Evolutionary conservation across 2,329 filamentous ascomycete species (phyloP), one percentile per base, ranked within the genome.

Genomic region (Xylaria sp.): DNA sequence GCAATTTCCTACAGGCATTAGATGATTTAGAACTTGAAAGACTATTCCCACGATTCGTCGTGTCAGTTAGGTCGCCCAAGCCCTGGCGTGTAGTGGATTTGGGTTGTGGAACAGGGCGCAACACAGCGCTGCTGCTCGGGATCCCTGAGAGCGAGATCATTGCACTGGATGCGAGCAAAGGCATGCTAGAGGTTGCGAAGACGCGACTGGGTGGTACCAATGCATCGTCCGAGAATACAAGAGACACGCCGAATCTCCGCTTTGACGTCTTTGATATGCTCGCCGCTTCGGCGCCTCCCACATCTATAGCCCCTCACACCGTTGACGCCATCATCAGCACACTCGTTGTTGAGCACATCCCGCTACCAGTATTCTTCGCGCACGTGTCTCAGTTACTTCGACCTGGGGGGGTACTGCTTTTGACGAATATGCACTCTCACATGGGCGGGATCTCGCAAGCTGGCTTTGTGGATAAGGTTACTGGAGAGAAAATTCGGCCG

Each of bases 351-450:
- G 88, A 90, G 71, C 88, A 90, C 73, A 76, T 90, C 3, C 83
- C 86, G 0, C 70, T 87, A 0, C 4, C 66, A 0, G 66, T 73
- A 0, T 84, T 80, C 70, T 89, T 90, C 73, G 54, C 67, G 2
- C 80, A 81, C 0, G 78, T 82, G 0, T 69, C 77, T 1, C 66
- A 69, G 11, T 73, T 84, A 0, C 72, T 89, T 15, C 74, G 79
- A 4, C 75, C 77, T 0, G 80, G 80, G 0, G 86, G 83, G 0
- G 74, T 81, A 50, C 75, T 88, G 4, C 76, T 89, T 9, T 69
- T 90, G n/a, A 89, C 87, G 0, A 90, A 89, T 69, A 90, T 90
- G 88, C 88, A 90, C 71, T 74, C 80, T 1, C 83, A 89, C 2
- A 89, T 90, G 87, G 87, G 86, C 1, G 65, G 66, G 14, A 78